These are phyloP conservation scores for Colletotrichum cordylinicola DNA, from an alignment of 2,329 filamentous ascomycete genomes.

Conservation along the genomic window DNA sequence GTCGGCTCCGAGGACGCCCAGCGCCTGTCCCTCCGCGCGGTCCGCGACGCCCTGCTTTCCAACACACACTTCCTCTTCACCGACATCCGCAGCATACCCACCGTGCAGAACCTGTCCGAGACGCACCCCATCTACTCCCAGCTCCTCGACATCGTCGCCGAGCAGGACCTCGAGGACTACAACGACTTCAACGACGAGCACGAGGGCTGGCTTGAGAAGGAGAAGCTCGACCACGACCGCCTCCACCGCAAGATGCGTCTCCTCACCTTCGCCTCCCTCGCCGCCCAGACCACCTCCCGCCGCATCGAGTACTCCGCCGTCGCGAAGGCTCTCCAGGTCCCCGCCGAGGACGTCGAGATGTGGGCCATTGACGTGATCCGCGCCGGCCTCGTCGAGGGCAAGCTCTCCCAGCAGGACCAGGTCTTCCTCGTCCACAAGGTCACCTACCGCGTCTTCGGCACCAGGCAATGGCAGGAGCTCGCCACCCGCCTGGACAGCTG, in stretches of 20 bases:
- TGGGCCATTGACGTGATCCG: conserved; percentile 99
- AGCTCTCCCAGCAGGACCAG: conserved; percentile 89
- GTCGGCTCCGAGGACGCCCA: conserved; percentile 65
- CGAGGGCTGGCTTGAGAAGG: conserved; percentile 80
- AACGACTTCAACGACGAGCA: conserved; percentile 95
- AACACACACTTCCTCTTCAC: conserved; percentile 72
- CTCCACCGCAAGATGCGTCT: conserved; percentile 96
- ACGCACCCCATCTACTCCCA: conserved; percentile 87
- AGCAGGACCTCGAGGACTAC: conserved; percentile 94
- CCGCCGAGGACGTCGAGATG: conserved; percentile 86
- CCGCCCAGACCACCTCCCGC: conserved; percentile 81
- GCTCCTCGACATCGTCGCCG: conserved; percentile 92
- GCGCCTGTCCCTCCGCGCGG: conserved; percentile 62
- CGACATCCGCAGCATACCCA: conserved; percentile 81
- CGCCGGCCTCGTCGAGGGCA: conserved; percentile 93
- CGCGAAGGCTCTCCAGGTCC: conserved; percentile 82
- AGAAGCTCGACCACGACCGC: conserved; percentile 73
- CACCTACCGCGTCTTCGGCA: conserved; percentile 95
- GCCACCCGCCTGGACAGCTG: conserved; percentile 90
- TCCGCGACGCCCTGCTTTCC: conserved; percentile 59
- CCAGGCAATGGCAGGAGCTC: conserved; percentile 98
- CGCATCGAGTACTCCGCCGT: conserved; percentile 90
- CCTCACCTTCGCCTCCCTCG: conserved; percentile 88
- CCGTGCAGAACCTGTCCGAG: conserved; percentile 85
- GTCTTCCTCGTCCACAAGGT: conserved; percentile 96